Base-by-base conservation (phyloP, 164 flowering plant species). In the Berberis vulgaris region DNA sequence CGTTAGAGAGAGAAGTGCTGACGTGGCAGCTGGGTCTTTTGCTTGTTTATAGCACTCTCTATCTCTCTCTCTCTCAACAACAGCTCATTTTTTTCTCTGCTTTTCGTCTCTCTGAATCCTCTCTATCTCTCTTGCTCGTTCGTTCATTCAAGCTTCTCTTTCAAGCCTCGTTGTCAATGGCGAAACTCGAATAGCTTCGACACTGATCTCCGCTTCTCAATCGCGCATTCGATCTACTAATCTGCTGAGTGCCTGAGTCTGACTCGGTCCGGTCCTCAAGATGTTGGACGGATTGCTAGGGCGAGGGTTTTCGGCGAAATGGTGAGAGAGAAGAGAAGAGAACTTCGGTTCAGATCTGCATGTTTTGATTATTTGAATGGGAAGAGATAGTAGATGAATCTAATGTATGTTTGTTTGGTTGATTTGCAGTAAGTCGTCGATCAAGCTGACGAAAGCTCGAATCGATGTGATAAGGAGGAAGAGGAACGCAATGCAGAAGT, bases 281-380 rank as follows among this genome's bases (percentile, higher is more conserved):
- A 89, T 93, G 98, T 70, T 93, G 71, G 98, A 85, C 79, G 94
- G 91, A 2, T 43, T 93, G 9, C 67, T 86, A 41, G 94, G 91
- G 49, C 81, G 92, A 47, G 84, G 94, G 6, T 85, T 85, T 63
- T 63, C 82, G 66, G 59, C 88, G 43, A 93, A 88, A 78, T 85
- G 96, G 97, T 93, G 43, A 55, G 75, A 57, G 45, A 54, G 43
- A 41, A 39, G 41, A 4, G 3, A 5, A 40, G 6, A 2, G 10
- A 3, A 26, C 26, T 26, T 53, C 54, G 52, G 39, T 54, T 46
- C 66, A 71, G 26, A 8, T 43, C 43, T 47, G 2, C 49, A 39
- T 26, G 26, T 26, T 26, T 26, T 26, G 26, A 26, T 26, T 26
- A 26, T 26, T 26, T 26, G 26, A 26, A 26, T 26, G 26, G 26